Evolutionary conservation across 495 filamentous ascomycete genomes (phyloP), one percentile per base, ranked within the genome.

Genomic region (Ascodesmis nigricans): DNA sequence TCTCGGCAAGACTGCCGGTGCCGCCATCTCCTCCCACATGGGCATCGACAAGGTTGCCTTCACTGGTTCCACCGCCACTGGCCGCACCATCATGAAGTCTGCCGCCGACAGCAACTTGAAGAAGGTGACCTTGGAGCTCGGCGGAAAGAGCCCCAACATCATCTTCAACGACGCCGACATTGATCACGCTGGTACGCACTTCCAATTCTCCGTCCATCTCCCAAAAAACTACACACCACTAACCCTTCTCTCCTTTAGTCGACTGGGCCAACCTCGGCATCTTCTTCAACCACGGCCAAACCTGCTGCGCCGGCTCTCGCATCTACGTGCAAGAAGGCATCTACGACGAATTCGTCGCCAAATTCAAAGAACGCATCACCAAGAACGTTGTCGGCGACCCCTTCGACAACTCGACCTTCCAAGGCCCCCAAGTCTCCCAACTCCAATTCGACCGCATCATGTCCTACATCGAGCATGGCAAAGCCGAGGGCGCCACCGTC

Each of bases 211-310:
- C n/a, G n/a, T n/a, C n/a, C n/a, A n/a, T n/a, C n/a, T n/a, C n/a
- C n/a, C n/a, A n/a, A n/a, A n/a, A n/a, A n/a, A n/a, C n/a, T n/a
- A n/a, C n/a, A n/a, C n/a, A n/a, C n/a, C n/a, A n/a, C n/a, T n/a
- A n/a, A n/a, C n/a, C n/a, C n/a, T n/a, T n/a, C n/a, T n/a, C n/a
- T n/a, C n/a, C n/a, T n/a, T n/a, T n/a, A n/a, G 22, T 95, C 58
- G 79, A 74, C 11, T 95, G 84, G 84, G 78, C 84, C 56, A 95
- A 95, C 75, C 91, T 87, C 40, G 84, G 84, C 55, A 92, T 95
- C 54, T 95, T 80, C 75, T 95, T 66, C 66, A 95, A 95, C 69
- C 87, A 95, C 63, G 84, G 84, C 53, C 87, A 95, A 61, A 82
- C 75, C 72, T 95, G 84, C 75, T 93, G 82, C 53, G 84, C 84